These are phyloP conservation scores for Teunomyces tritomae DNA, from an alignment of 805 yeast genomes.

Conservation along the genomic window DNA sequence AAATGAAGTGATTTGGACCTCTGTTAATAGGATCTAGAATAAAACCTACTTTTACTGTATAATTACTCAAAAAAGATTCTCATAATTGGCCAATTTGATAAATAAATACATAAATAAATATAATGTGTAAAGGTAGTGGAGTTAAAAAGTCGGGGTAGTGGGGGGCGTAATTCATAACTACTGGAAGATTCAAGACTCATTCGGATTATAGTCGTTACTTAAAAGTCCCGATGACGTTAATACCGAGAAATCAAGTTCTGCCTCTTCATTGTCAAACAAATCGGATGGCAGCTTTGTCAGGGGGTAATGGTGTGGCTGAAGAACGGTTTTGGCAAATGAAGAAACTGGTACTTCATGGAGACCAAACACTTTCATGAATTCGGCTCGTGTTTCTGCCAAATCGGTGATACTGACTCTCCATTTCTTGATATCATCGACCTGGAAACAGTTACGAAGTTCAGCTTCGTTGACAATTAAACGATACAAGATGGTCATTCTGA, in stretches of 20 bases:
- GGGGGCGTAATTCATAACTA: not conserved
- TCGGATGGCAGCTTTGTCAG: not conserved
- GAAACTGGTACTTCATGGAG: constrained; percentile 24
- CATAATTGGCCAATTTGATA: too few relatives aligned
- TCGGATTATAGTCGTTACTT: not conserved
- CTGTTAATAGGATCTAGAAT: too few relatives aligned
- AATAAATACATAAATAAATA: too few relatives aligned
- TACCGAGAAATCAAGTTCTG: not conserved
- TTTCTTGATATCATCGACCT: constrained; percentile 17
- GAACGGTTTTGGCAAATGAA: constrained; percentile 8
- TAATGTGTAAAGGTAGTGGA: too few relatives aligned
- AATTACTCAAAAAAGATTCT: too few relatives aligned
- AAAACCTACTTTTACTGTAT: too few relatives aligned
- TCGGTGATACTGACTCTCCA: constrained; percentile 29
- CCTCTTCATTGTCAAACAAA: not conserved
- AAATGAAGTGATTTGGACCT: too few relatives aligned
- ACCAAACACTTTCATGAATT: constrained; percentile 19
- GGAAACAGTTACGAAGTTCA: constrained; percentile 11
- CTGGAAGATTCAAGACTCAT: not conserved
- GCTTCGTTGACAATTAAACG: constrained; percentile 24
- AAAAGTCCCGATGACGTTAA: not conserved
- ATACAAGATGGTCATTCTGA: constrained; percentile 28
- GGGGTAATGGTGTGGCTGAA: constrained; percentile 10
- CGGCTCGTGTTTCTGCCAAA: constrained; percentile 19
- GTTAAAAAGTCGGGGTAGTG: too few relatives aligned